Percentiles rank a stretch among this genome's conserved stretches.
These are phyloP conservation scores for Suhomyces terraborum DNA, from an alignment of 1,139 yeast species.

Conservation along the genomic window DNA sequence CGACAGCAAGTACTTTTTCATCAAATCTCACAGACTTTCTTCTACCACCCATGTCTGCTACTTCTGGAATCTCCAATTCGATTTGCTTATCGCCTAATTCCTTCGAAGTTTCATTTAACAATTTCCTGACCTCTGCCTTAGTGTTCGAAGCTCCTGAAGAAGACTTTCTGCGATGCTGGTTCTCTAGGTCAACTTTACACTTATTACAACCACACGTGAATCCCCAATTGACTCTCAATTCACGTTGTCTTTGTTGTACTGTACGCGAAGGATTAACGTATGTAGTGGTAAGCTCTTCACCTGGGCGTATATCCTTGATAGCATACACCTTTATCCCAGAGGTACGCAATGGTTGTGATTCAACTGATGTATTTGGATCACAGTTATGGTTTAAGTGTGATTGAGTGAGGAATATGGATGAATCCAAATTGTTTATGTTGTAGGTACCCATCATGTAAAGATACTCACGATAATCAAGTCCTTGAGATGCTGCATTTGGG, in stretches of 20 bases:
- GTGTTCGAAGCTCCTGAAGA: constrained; percentile 25
- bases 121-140: constrained; percentile 48
- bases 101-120: constrained; percentile 42
- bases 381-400: constrained; percentile 80
- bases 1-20: constrained; percentile 55
- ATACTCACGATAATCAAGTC: constrained; percentile 54
- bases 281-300: constrained; percentile 69
- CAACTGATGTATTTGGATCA: constrained; percentile 66
- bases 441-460: constrained; percentile 67
- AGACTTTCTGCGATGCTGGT: constrained; percentile 37
- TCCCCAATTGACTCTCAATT: constrained; percentile 79
- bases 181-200: constrained; percentile 59
- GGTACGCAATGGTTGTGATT: constrained; percentile 45
- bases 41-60: constrained; percentile 42
- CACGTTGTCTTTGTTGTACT: constrained; percentile 64
- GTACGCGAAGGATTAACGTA: constrained; percentile 71
- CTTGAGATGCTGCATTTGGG: constrained; percentile 33
- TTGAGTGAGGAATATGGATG: constrained; percentile 60
- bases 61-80: constrained; percentile 49
- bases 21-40: constrained; percentile 76
- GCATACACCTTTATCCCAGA: constrained; percentile 64
- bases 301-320: constrained; percentile 55
- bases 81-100: constrained; percentile 45
- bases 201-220: constrained; percentile 70
- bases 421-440: constrained; percentile 71